These are phyloP conservation scores for Suillus variegatus DNA, from an alignment of 768 basidiomycete genomes.

Conservation along the genomic window DNA sequence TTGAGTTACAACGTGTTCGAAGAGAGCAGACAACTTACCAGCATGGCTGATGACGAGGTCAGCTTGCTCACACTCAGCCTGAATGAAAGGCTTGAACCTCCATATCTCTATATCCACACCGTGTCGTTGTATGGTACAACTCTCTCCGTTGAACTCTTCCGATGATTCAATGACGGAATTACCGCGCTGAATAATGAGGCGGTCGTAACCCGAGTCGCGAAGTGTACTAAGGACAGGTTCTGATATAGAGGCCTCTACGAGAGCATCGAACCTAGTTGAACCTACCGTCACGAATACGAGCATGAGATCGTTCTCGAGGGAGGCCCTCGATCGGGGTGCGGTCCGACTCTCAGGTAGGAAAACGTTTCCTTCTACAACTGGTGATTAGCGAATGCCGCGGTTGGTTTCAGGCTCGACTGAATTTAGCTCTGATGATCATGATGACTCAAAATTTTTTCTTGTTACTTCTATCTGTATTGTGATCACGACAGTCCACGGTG, in stretches of 20 bases:
- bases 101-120: conserved; percentile 64
- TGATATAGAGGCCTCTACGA: conserved; percentile 65
- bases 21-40: conserved; percentile 49
- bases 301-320: conserved; percentile 16
- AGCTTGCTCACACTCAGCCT: conserved; percentile 60
- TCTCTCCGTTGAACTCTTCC: conserved; percentile 29
- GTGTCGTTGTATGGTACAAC: conserved; percentile 26
- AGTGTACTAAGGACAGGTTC: conserved; percentile 59
- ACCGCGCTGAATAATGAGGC: conserved; percentile 78
- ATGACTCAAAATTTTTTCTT: conserved; percentile 16
- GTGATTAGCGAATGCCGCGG: not conserved
- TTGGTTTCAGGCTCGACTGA: not conserved
- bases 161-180: conserved; percentile 48
- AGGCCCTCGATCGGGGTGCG: not conserved
- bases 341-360: not conserved
- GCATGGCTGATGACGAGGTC: conserved; percentile 93
- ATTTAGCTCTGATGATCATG: not conserved
- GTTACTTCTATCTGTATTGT: not conserved
- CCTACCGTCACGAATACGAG: conserved; percentile 82
- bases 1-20: not conserved
- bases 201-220: conserved; percentile 52
- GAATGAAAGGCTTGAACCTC: conserved; percentile 74
- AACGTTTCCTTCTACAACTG: not conserved
- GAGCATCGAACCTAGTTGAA: conserved; percentile 81
- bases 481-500: conserved; percentile 6